These are phyloP conservation scores for Spathaspora sp. DNA, from an alignment of 805 yeast species.

Conservation along the genomic window DNA sequence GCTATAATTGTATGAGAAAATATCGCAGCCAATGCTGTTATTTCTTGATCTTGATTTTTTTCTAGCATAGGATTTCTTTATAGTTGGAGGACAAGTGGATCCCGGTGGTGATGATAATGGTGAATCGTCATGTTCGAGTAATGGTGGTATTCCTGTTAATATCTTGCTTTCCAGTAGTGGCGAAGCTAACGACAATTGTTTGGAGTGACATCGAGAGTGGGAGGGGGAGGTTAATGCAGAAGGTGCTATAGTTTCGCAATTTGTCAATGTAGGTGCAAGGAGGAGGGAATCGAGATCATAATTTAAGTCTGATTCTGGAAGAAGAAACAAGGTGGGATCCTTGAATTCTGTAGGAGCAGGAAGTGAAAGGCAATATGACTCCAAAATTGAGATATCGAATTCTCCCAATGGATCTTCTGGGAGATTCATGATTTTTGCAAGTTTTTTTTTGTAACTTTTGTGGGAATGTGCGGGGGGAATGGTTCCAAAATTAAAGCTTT, in stretches of 20 bases:
- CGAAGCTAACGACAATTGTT: conserved; percentile 17
- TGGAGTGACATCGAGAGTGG: background rate
- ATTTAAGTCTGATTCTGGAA: conserved; percentile 10
- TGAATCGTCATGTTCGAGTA: background rate
- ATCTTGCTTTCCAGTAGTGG: conserved; percentile 18
- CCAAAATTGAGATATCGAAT: conserved; percentile 19
- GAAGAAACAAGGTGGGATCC: background rate
- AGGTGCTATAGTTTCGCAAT: conserved; percentile 1
- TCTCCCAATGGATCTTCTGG: conserved; percentile 22
- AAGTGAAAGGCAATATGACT: conserved; percentile 3
- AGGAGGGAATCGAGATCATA: conserved; percentile 1
- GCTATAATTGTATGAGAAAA: conserved; percentile 4
- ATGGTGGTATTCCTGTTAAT: background rate
- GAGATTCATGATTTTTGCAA: conserved; percentile 3
- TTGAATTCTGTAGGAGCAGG: background rate
- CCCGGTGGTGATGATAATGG: background rate
- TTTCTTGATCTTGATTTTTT: background rate
- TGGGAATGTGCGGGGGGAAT: background rate
- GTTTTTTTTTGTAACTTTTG: background rate
- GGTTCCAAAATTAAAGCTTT: background rate
- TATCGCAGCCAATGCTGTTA: conserved; percentile 7
- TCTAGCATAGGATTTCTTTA: conserved; percentile 4
- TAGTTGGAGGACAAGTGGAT: background rate
- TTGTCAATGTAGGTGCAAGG: background rate
- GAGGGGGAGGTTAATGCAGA: conserved; percentile 1